Conservation (phyloP, 306 rosid genomes). For the Lathyrus oleraceus region DNA sequence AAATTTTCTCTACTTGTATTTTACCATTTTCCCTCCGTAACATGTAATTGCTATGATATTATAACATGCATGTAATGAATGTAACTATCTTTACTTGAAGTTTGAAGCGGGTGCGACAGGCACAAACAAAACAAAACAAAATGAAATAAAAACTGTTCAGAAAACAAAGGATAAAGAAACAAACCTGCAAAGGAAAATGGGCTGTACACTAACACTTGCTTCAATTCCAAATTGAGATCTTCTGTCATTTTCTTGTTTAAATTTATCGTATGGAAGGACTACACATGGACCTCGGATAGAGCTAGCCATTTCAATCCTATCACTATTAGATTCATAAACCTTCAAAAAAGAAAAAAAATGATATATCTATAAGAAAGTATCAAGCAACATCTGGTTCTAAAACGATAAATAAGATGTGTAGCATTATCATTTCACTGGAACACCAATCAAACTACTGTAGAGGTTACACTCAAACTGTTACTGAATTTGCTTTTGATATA, state of each 20-base stretch:
- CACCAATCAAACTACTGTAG: slow-evolving; percentile 22
- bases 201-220: slow-evolving; percentile 47
- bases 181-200: slow-evolving; percentile 87
- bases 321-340: too few relatives aligned
- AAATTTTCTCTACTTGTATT: background rate
- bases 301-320: too few relatives aligned
- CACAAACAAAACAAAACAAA: background rate
- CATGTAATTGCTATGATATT: slow-evolving; percentile 4
- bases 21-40: background rate
- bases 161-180: slow-evolving; percentile 32
- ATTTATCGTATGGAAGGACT: too few relatives aligned
- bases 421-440: slow-evolving; percentile 22
- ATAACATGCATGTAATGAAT: background rate
- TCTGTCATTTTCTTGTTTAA: too few relatives aligned
- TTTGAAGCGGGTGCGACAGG: background rate
- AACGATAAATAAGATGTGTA: slow-evolving; percentile 19
- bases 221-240: too few relatives aligned
- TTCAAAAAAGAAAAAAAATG: slow-evolving; percentile 37
- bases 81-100: slow-evolving; percentile 10
- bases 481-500: background rate
- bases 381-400: slow-evolving; percentile 29
- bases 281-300: too few relatives aligned
- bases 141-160: background rate
- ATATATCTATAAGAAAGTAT: slow-evolving; percentile 24
- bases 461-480: background rate